Evolutionary conservation across 2,329 filamentous ascomycete genomes (phyloP), one percentile per base, ranked within the genome.

Genomic region (Akanthomyces muscarius): DNA sequence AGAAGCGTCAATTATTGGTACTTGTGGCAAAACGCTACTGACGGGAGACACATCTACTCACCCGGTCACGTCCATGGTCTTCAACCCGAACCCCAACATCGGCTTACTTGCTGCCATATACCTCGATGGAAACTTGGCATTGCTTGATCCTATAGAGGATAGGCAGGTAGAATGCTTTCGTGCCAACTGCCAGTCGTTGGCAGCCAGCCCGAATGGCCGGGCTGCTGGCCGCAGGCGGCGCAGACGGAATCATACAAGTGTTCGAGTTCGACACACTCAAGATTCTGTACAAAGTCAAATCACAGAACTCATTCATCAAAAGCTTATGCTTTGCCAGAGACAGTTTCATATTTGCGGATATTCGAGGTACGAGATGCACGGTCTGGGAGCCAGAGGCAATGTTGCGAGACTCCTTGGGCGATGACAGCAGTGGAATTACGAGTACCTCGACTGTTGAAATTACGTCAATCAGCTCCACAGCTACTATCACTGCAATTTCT

Each of bases 351-450:
- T 67, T 78, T 61, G 66, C 68, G 5, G 76, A 78, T 61, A 71
- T 77, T 28, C 65, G 74, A 63, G 72, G 71, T 4, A 63, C 69
- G 1, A 71, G 75, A 60, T 76, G 73, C 65, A 74, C 70, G 48
- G 70, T 77, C 51, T 78, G 75, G 76, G 71, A 76, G 61, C 73
- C 75, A 1, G 64, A 65, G 28, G 67, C 66, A 14, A 65, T 73
- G 13, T 61, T 73, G 45, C 62, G 69, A 33, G 70, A 71, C 36
- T 56, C 66, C 10, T 38, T 70, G 11, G 66, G 64, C 21, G 72
- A 74, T 44, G 69, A 70, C 38, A 69, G 66, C 62, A 72, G 69
- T 56, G 68, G 65, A 18, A 47, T 50, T 10, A 67, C 68, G 36
- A 68, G 66, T 8, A 66, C 59, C 4, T 62, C 69, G 11, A 23